phyloP scores from a whole-genome alignment of 345 rosid genomes.

The Nasturtium officinale region DNA sequence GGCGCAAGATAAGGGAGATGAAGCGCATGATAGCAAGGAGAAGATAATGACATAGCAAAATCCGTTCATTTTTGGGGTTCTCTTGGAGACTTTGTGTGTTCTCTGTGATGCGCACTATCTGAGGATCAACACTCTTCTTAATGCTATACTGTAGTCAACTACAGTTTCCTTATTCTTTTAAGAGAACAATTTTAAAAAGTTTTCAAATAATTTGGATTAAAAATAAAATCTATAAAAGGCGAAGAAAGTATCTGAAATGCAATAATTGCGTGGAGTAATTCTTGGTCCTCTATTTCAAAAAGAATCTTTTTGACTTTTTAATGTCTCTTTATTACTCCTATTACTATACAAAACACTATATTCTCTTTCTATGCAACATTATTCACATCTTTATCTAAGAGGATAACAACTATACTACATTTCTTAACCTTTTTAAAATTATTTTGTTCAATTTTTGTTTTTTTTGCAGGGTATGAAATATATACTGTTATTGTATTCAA shows the following conservation, averaged over 20 bases:
- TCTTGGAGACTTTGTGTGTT: slow-evolving; percentile 21
- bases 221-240: slow-evolving; percentile 1
- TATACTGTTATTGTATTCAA: no score
- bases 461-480: not conserved
- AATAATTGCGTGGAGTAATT: slow-evolving; percentile 36
- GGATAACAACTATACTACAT: slow-evolving; percentile 29
- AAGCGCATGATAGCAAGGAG: slow-evolving; percentile 27
- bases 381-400: slow-evolving; percentile 33
- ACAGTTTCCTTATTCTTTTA: not conserved
- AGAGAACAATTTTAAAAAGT: not conserved
- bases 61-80: slow-evolving; percentile 14
- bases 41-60: slow-evolving; percentile 28
- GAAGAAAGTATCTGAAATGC: slow-evolving; percentile 39
- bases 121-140: not conserved
- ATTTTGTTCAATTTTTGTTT: not conserved
- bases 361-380: slow-evolving; percentile 32
- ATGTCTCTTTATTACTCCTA: slow-evolving; percentile 17
- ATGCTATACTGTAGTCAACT: slow-evolving; percentile 10
- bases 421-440: not conserved
- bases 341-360: slow-evolving; percentile 28
- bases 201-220: not conserved
- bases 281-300: slow-evolving; percentile 40
- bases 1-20: slow-evolving; percentile 13
- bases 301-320: slow-evolving; percentile 44
- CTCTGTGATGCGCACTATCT: slow-evolving; percentile 38